Conservation (phyloP, 176 grass and related monocot species). For the Carex littledalei region DNA sequence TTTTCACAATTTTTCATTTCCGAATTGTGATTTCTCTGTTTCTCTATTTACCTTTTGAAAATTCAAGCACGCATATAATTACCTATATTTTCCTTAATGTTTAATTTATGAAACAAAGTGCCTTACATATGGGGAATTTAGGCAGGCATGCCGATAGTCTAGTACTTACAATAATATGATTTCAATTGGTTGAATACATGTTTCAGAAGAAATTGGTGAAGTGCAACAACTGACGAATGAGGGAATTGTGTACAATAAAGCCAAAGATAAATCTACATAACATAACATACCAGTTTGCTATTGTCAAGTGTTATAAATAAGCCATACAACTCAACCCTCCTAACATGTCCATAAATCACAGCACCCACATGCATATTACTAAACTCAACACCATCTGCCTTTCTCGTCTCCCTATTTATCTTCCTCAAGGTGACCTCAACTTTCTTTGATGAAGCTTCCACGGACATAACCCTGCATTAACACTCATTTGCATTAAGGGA, state of each 20-base stretch:
- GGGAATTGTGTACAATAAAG: background rate
- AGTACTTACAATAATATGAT: background rate
- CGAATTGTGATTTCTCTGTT: background rate
- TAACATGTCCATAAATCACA: conserved; percentile 70
- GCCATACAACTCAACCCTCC: conserved; percentile 68
- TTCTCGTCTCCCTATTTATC: conserved; percentile 34
- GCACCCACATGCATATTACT: conserved; percentile 61
- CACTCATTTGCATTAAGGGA: background rate
- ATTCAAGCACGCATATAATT: background rate
- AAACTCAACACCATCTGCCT: conserved; percentile 31
- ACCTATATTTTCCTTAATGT: background rate
- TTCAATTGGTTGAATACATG: background rate
- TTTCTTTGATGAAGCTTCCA: conserved; percentile 54
- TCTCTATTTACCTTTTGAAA: background rate
- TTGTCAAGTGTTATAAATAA: conserved; percentile 68
- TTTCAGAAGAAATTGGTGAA: background rate
- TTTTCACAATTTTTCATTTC: background rate
- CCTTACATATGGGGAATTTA: background rate
- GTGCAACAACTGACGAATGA: background rate
- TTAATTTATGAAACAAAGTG: background rate
- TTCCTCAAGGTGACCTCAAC: conserved; percentile 78
- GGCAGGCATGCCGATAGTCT: background rate
- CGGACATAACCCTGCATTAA: conserved; percentile 55
- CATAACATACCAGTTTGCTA: conserved; percentile 53
- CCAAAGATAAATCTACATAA: background rate